These are phyloP conservation scores for Boletus albobrunnescens DNA, from an alignment of 1,284 basidiomycete genomes.

Conservation along the genomic window DNA sequence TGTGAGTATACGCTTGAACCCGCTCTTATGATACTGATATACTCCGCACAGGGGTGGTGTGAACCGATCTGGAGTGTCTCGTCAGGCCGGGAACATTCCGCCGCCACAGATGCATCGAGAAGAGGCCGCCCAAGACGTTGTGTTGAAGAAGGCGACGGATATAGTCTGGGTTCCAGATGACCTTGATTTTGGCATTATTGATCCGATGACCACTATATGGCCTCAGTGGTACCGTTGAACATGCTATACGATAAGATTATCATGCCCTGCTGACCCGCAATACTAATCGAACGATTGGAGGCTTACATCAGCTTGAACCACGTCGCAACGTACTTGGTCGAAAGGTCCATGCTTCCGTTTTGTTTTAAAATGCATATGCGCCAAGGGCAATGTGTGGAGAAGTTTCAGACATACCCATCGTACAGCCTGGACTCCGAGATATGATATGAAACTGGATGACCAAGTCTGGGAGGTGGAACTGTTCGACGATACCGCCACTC, in stretches of 20 bases:
- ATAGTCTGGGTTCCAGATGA: slow-evolving; percentile 28
- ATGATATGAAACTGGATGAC: slow-evolving; percentile 1
- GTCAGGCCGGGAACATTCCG: slow-evolving; percentile 26
- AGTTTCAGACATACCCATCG: slow-evolving; percentile 25
- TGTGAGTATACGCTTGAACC: too few species aligned
- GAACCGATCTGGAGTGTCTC: slow-evolving; percentile 11
- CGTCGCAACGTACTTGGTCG: slow-evolving; percentile 32
- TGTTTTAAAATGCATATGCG: slow-evolving; percentile 25
- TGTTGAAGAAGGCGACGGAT: slow-evolving; percentile 20
- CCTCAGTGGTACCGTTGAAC: slow-evolving; percentile 10
- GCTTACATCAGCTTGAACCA: slow-evolving; percentile 18
- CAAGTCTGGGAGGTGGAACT: slow-evolving; percentile 25
- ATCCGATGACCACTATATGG: slow-evolving; percentile 27
- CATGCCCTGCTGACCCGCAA: not conserved
- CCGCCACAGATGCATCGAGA: slow-evolving; percentile 31
- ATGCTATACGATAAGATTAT: slow-evolving; percentile 16
- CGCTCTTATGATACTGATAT: too few species aligned
- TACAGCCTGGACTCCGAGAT: slow-evolving; percentile 6
- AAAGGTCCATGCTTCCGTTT: slow-evolving; percentile 29
- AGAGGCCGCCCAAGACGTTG: slow-evolving; percentile 21
- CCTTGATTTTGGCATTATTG: slow-evolving; percentile 17
- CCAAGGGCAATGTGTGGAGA: slow-evolving; percentile 26
- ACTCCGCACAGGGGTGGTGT: slow-evolving; percentile 19
- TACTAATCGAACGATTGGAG: slow-evolving; percentile 5
- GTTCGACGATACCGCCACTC: slow-evolving; percentile 24